Evolutionary conservation across 2,329 filamentous ascomycete species (phyloP).

Genomic region (Cladosporium phlei): DNA sequence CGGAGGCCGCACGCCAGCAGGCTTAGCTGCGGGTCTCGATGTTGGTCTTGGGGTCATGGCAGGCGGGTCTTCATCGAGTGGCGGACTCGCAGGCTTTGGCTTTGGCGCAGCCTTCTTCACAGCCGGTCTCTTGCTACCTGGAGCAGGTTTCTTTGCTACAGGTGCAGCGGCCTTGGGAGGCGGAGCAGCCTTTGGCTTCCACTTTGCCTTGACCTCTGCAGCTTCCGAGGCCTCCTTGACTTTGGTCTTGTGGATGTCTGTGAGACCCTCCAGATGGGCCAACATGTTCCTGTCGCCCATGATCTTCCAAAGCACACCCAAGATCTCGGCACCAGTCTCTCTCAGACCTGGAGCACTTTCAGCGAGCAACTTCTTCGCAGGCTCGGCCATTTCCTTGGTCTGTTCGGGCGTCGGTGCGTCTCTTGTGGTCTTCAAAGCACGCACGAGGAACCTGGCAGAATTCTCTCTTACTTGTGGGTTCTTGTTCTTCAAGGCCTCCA

Average conservation of each 20-base stretch:
- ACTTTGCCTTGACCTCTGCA: slow-evolving; percentile 81
- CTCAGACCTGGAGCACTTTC: slow-evolving; percentile 83
- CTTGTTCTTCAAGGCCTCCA: slow-evolving; percentile 82
- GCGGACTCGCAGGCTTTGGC: slow-evolving; percentile 34
- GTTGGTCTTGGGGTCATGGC: slow-evolving; percentile 57
- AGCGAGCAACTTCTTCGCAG: slow-evolving; percentile 79
- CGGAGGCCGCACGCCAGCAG: slow-evolving; percentile 25
- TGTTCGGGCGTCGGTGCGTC: slow-evolving; percentile 82
- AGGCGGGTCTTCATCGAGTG: slow-evolving; percentile 46
- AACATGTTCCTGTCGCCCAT: slow-evolving; percentile 96
- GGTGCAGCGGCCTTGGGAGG: slow-evolving; percentile 54
- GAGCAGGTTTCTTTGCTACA: slow-evolving; percentile 49
- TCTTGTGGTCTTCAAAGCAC: slow-evolving; percentile 75
- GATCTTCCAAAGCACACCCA: slow-evolving; percentile 97
- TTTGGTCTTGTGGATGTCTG: slow-evolving; percentile 92
- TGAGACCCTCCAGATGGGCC: slow-evolving; percentile 81
- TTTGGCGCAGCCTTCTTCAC: slow-evolving; percentile 45
- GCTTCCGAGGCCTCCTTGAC: slow-evolving; percentile 86
- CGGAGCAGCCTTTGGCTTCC: slow-evolving; percentile 75
- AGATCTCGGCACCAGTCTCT: slow-evolving; percentile 82
- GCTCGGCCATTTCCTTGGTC: slow-evolving; percentile 79
- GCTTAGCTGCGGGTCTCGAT: slow-evolving; percentile 46
- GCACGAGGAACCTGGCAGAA: slow-evolving; percentile 86
- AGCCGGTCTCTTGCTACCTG: slow-evolving; percentile 42
- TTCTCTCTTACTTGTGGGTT: slow-evolving; percentile 98